Evolutionary conservation across 306 rosid species (phyloP).

Genomic region (Malus domestica): DNA sequence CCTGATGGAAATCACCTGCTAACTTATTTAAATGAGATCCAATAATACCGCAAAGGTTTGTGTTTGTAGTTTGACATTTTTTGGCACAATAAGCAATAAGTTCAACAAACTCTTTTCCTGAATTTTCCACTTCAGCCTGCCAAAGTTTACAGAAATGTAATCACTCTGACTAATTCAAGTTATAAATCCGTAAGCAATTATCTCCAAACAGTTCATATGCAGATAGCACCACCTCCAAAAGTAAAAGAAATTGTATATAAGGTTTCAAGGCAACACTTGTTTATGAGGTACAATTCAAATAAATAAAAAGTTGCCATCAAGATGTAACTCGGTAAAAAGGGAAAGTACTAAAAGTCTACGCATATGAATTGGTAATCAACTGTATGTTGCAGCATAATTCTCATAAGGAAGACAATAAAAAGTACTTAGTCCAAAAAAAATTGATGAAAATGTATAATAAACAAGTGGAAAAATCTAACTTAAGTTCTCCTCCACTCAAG

Average conservation of each 20-base stretch:
- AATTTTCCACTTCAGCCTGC: conserved; percentile 49
- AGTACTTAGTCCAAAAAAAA: neutral
- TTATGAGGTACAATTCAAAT: neutral
- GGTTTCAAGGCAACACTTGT: conserved; percentile 3
- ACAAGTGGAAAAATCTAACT: neutral
- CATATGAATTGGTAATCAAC: neutral
- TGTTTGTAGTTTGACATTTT: conserved; percentile 50
- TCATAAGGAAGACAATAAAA: neutral
- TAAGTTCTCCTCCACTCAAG: neutral
- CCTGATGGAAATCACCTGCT: conserved; percentile 49
- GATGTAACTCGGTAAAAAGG: neutral
- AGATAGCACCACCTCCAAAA: conserved; percentile 6
- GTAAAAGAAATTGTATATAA: neutral
- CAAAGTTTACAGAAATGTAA: neutral
- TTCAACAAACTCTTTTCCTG: conserved; percentile 58
- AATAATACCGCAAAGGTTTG: conserved; percentile 49
- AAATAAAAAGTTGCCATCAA: neutral
- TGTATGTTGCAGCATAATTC: neutral
- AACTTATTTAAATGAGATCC: conserved; percentile 50
- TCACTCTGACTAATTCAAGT: neutral
- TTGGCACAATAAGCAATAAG: conserved; percentile 60
- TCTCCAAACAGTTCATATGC: neutral
- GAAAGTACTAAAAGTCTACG: neutral
- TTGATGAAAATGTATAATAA: neutral
- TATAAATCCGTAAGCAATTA: neutral